These are phyloP conservation scores for Tylopilus felleus DNA, from an alignment of 768 basidiomycete species.

Conservation along the genomic window DNA sequence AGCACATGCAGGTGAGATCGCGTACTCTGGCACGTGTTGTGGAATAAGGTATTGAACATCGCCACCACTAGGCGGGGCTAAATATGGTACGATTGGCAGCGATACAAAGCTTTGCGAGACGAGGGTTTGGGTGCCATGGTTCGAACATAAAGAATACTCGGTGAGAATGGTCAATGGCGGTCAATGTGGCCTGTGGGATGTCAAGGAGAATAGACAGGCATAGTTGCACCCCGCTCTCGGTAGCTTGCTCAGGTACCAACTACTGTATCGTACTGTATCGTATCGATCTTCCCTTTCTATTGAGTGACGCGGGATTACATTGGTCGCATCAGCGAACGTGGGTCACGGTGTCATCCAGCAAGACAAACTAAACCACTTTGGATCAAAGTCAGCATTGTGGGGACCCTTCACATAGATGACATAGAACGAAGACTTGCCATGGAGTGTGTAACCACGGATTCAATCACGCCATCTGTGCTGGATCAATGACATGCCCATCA, in stretches of 20 bases:
- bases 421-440: no score
- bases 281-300: neutral
- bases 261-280: neutral
- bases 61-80: constrained; percentile 2
- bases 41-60: neutral
- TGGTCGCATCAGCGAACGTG: no score
- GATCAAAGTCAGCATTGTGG: no score
- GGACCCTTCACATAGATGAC: no score
- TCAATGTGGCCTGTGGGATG: constrained; percentile 17
- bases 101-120: constrained; percentile 13
- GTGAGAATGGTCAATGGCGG: constrained; percentile 9
- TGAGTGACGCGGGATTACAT: neutral
- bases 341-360: no score
- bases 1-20: constrained; percentile 11
- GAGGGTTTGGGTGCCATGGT: constrained; percentile 22
- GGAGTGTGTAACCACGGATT: no score
- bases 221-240: neutral
- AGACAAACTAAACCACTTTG: no score
- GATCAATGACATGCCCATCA: no score
- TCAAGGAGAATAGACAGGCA: constrained; percentile 9
- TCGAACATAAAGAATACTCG: constrained; percentile 19
- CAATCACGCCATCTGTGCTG: no score
- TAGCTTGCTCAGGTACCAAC: neutral
- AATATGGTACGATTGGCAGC: constrained; percentile 4
- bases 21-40: neutral